These are phyloP conservation scores for Puccinia hordei DNA, from an alignment of 1,284 basidiomycete genomes.

Conservation along the genomic window DNA sequence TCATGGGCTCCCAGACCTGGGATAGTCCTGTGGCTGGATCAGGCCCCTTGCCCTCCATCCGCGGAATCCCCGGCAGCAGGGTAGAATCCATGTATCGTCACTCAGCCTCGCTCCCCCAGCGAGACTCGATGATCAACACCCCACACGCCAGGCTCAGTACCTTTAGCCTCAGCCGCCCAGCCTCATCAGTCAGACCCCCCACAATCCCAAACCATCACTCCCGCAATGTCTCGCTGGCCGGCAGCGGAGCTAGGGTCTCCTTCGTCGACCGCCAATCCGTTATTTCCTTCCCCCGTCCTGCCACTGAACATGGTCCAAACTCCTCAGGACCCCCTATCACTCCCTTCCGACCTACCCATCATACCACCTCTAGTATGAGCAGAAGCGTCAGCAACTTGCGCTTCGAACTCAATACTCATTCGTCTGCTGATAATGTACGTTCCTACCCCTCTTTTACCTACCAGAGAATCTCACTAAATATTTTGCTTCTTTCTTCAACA, in stretches of 20 bases:
- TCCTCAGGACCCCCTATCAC: background rate
- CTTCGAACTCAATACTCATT: conserved; percentile 13
- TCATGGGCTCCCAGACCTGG: conserved; percentile 21
- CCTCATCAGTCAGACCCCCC: background rate
- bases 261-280: conserved; percentile 7
- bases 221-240: background rate
- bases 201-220: conserved; percentile 13
- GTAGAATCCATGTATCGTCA: conserved; percentile 44
- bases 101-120: conserved; percentile 31
- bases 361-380: background rate
- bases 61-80: conserved; percentile 2
- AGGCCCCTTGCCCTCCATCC: background rate
- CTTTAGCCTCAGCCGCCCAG: background rate
- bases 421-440: background rate
- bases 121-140: background rate
- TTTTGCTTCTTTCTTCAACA: no score
- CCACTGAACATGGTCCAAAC: background rate
- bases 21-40: background rate
- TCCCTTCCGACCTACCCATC: background rate
- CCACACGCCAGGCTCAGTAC: background rate
- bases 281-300: background rate
- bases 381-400: conserved; percentile 25
- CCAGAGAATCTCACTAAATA: no score
- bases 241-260: background rate
- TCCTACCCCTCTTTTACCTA: background rate